Evolutionary conservation across 768 basidiomycete genomes (phyloP).

Genomic region (Asterophora parasitica): DNA sequence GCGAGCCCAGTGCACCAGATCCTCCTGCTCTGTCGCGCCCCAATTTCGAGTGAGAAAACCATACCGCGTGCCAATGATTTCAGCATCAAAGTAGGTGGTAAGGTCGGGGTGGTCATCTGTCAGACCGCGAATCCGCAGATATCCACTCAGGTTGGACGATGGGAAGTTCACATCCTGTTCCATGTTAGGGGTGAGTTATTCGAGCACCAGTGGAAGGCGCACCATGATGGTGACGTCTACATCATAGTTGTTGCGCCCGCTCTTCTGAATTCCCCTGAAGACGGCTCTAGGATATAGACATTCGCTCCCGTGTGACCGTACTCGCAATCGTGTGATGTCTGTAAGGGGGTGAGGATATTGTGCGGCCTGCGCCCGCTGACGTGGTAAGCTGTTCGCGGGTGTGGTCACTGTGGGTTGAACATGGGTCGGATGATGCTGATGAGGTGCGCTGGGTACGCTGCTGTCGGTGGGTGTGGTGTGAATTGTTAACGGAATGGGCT

Average conservation of each 20-base stretch:
- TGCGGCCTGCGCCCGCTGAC: constrained; percentile 14
- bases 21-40: constrained; percentile 89
- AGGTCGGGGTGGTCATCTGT: constrained; percentile 95
- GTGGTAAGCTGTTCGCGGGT: constrained; percentile 14
- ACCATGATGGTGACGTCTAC: constrained; percentile 91
- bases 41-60: constrained; percentile 89
- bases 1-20: constrained; percentile 90
- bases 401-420: constrained; percentile 12
- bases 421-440: constrained; percentile 10
- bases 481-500: constrained; percentile 20
- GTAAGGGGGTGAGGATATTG: constrained; percentile 47
- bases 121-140: constrained; percentile 86
- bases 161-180: constrained; percentile 79
- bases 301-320: constrained; percentile 66
- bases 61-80: constrained; percentile 87
- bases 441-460: constrained; percentile 12
- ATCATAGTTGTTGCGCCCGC: constrained; percentile 90
- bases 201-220: constrained; percentile 31
- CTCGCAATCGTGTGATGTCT: constrained; percentile 75
- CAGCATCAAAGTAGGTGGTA: constrained; percentile 95
- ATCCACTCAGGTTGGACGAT: constrained; percentile 83
- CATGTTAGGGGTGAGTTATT: constrained; percentile 5
- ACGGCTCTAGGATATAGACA: constrained; percentile 85
- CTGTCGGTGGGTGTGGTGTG: constrained; percentile 16
- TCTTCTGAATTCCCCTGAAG: constrained; percentile 91